phyloP scores from a whole-genome alignment of 257 asterid genomes.

The Solanum neorickii region DNA sequence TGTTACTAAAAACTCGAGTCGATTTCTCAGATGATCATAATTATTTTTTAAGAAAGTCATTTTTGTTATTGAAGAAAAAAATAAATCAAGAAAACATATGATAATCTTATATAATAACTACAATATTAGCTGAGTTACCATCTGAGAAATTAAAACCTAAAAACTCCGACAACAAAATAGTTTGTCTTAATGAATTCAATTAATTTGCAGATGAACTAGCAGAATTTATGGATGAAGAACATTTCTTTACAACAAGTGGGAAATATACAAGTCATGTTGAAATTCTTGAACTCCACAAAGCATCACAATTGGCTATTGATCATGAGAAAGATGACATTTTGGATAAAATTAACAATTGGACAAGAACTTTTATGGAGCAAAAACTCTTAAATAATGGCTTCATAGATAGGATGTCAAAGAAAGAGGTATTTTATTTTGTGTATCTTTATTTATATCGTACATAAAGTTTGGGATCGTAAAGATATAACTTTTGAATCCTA shows the following conservation, averaged over 20 bases:
- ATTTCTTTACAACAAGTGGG: neutral
- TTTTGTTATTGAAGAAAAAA: too few relatives aligned
- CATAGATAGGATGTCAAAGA: conserved; percentile 7
- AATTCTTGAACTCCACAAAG: conserved; percentile 36
- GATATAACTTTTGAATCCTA: too few relatives aligned
- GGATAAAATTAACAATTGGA: conserved; percentile 23
- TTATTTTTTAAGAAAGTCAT: too few relatives aligned
- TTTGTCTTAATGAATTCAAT: neutral
- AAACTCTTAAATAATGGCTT: conserved; percentile 10
- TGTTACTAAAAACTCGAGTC: neutral
- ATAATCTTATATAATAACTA: too few relatives aligned
- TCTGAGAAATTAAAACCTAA: neutral
- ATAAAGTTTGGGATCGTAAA: too few relatives aligned
- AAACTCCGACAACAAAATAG: neutral
- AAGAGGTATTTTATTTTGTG: conserved; percentile 16
- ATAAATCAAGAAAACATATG: too few relatives aligned
- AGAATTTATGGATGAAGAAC: conserved; percentile 12
- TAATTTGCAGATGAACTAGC: conserved; percentile 23
- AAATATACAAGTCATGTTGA: neutral
- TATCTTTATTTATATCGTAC: too few relatives aligned
- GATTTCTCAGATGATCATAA: neutral
- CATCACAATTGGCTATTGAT: conserved; percentile 18
- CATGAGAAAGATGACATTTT: conserved; percentile 17
- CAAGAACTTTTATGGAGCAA: conserved; percentile 16
- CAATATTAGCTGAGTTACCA: too few relatives aligned